Conservation (phyloP, 805 yeast genomes). For the Wickerhamomyces hampshirensis region DNA sequence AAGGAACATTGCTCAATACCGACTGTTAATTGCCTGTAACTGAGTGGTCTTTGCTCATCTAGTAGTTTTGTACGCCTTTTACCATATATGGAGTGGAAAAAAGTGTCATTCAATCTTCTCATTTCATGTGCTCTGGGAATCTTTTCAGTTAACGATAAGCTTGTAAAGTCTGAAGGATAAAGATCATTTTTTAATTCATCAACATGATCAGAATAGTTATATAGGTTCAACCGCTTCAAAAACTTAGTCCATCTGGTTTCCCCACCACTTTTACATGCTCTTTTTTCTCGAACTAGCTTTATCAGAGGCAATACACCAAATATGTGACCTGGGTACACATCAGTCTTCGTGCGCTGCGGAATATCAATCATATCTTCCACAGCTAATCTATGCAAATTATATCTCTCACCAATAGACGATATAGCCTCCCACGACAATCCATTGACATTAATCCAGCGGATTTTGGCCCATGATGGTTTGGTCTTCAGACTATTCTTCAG, state of each 20-base stretch:
- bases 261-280: background rate
- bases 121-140: conserved; percentile 22
- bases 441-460: conserved; percentile 54
- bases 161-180: background rate
- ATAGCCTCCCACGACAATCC: conserved; percentile 62
- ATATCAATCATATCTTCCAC: conserved; percentile 61
- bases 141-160: conserved; percentile 12
- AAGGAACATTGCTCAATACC: conserved; percentile 55
- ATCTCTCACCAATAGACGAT: conserved; percentile 38
- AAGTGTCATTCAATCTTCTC: conserved; percentile 31
- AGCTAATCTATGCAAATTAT: conserved; percentile 47
- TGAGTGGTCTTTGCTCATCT: conserved; percentile 41
- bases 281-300: conserved; percentile 32
- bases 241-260: conserved; percentile 8
- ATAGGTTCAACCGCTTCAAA: conserved; percentile 9
- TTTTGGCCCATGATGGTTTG: conserved; percentile 44
- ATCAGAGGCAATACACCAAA: conserved; percentile 52
- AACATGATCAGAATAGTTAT: conserved; percentile 5
- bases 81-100: conserved; percentile 17
- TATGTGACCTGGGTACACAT: conserved; percentile 45
- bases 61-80: conserved; percentile 23
- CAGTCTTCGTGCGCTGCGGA: conserved; percentile 56
- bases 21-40: conserved; percentile 37
- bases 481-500: conserved; percentile 28
- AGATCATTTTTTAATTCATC: background rate